Evolutionary conservation across 2,329 filamentous ascomycete species (phyloP).

Genomic region (Pseudogymnoascus sp.): DNA sequence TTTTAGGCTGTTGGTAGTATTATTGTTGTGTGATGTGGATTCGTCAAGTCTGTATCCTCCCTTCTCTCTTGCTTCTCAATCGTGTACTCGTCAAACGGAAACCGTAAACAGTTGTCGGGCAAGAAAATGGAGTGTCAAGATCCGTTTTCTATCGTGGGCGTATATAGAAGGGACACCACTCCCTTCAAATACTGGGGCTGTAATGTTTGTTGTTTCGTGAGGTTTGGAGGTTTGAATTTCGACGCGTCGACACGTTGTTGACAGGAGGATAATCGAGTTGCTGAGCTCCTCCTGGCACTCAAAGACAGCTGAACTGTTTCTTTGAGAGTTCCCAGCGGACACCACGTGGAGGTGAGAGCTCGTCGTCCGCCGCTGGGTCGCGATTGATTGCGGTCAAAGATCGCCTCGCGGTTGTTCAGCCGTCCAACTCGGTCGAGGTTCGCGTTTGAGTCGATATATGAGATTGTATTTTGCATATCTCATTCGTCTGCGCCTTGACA

Average conservation of each 20-base stretch:
- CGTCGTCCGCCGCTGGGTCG: too few species aligned
- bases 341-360: conserved; percentile 12
- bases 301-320: conserved; percentile 4
- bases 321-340: conserved; percentile 12
- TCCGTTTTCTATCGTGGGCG: not conserved
- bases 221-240: not conserved
- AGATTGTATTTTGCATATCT: too few species aligned
- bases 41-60: too few species aligned
- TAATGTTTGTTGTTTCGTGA: not conserved
- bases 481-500: too few species aligned
- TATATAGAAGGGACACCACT: not conserved
- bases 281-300: not conserved
- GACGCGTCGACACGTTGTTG: not conserved
- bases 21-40: too few species aligned
- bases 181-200: not conserved
- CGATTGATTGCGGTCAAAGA: too few species aligned
- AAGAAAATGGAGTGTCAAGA: not conserved
- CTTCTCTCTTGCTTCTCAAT: not conserved
- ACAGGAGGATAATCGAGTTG: too few species aligned
- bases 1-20: too few species aligned
- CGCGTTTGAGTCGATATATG: too few species aligned
- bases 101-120: not conserved
- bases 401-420: too few species aligned
- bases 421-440: too few species aligned
- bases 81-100: not conserved